Evolutionary conservation across 2,329 filamentous ascomycete genomes (phyloP).

Genomic region (Acrocalymma vagum): DNA sequence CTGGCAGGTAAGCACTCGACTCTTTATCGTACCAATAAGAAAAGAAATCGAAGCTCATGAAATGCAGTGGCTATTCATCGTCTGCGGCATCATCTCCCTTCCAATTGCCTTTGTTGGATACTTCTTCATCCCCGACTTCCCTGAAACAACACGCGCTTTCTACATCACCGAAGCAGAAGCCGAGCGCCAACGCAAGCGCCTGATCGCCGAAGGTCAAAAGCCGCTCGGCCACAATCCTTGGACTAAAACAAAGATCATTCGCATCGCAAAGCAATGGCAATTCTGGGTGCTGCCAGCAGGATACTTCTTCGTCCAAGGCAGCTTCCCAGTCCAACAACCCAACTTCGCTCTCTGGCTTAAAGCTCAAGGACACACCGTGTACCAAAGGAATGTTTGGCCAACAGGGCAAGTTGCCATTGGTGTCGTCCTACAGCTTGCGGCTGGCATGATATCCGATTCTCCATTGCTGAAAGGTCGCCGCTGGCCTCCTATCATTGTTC

Average conservation of each 20-base stretch:
- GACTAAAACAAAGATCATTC: conserved; percentile 51
- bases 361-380: conserved; percentile 52
- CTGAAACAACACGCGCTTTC: conserved; percentile 33
- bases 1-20: conserved; percentile 23
- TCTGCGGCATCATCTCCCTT: conserved; percentile 49
- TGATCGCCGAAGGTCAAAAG: conserved; percentile 32
- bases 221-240: conserved; percentile 50
- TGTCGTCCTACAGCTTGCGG: conserved; percentile 56
- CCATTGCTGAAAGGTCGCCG: conserved; percentile 32
- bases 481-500: conserved; percentile 52
- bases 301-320: conserved; percentile 52
- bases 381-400: conserved; percentile 58
- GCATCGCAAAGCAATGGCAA: conserved; percentile 55
- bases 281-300: conserved; percentile 58
- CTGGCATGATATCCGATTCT: conserved; percentile 43
- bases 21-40: neutral
- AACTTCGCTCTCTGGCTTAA: conserved; percentile 55
- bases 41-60: neutral
- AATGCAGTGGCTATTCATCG: conserved; percentile 39
- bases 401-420: conserved; percentile 55
- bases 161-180: conserved; percentile 48
- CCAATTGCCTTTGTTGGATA: conserved; percentile 55
- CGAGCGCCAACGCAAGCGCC: conserved; percentile 26
- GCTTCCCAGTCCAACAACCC: conserved; percentile 27
- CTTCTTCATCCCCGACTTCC: conserved; percentile 40